phyloP scores from a whole-genome alignment of 768 basidiomycete species.

The Auricularia sp. region DNA sequence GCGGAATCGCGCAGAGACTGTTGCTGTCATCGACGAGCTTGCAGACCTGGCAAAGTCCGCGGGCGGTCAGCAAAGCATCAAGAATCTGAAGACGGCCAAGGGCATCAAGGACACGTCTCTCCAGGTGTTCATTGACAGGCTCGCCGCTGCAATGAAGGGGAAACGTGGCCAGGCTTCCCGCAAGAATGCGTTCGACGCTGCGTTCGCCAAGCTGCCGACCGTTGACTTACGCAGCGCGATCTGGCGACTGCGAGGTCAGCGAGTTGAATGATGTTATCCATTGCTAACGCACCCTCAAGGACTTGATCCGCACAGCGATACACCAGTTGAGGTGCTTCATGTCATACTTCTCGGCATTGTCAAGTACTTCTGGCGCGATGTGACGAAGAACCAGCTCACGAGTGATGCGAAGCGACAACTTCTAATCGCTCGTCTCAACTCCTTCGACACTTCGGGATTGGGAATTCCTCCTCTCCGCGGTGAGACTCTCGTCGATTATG shows the following conservation, averaged over 20 bases:
- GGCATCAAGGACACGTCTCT: background rate
- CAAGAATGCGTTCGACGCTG: background rate
- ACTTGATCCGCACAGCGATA: slow-evolving; percentile 33
- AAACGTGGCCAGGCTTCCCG: background rate
- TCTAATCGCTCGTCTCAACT: background rate
- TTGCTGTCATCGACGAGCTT: too few relatives aligned
- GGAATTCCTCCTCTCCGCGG: slow-evolving; percentile 23
- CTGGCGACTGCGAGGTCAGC: background rate
- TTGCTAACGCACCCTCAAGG: slow-evolving; percentile 14
- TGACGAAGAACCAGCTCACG: slow-evolving; percentile 4
- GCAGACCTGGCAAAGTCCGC: too few relatives aligned
- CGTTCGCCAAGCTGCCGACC: background rate
- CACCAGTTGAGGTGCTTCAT: slow-evolving; percentile 35
- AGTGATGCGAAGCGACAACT: slow-evolving; percentile 56
- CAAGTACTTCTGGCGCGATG: slow-evolving; percentile 41
- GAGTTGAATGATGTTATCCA: too few relatives aligned
- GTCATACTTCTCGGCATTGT: slow-evolving; percentile 35
- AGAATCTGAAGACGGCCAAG: too few relatives aligned
- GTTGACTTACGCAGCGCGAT: background rate
- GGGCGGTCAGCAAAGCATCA: too few relatives aligned
- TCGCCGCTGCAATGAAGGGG: background rate
- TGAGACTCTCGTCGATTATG: slow-evolving; percentile 27
- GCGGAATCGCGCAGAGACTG: too few relatives aligned
- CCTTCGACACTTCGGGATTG: slow-evolving; percentile 20
- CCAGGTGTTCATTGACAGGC: background rate